Evolutionary conservation across 2,329 filamentous ascomycete species (phyloP), one percentile per base, ranked within the genome.

Genomic region (Beauveria pseudobassiana): DNA sequence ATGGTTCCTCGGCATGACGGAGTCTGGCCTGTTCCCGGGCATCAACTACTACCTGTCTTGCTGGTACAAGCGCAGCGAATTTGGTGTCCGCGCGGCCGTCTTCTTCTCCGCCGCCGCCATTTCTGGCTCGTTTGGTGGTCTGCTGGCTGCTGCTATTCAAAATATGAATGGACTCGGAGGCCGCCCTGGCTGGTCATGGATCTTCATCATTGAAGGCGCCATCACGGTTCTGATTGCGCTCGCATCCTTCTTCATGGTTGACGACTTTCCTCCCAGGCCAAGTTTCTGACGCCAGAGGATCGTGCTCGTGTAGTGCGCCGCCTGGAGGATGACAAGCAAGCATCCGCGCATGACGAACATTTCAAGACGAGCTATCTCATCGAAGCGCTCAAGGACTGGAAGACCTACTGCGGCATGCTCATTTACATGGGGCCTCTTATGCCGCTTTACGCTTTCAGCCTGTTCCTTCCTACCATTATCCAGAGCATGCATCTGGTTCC

Each of bases 71-170:
- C 81, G 90, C 42, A 83, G 81, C 18, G 91, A 96, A 69, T 89
- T 95, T 60, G 91, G 90, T 55, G 81, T 91, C n/a, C 84, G 91
- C 42, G 86, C 88, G 45, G 89, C 90, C 16, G 85, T 92, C 62
- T 93, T 95, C 78, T 96, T 95, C 77, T 91, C 89, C 0, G 89
- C 90, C 0, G 90, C 91, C 0, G 89, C 91, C 0, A 75, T 95
- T 0, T 87, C 90, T 0, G 91, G 91, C 1, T 91, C 87, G 0
- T 91, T 92, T 65, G 88, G 88, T 69, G 89, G 89, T 3, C 80
- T 91, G 1, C 79, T 91, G 3, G 88, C 89, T 0, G 87, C 87
- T 3, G 88, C 82, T 1, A 91, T 91, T 65, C 81, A 83, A 43
- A 80, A 86, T 54, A 89, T 91, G 86, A 77, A 86, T 63, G 87